Evolutionary conservation across 441 rosid genomes (phyloP), one percentile per base, ranked within the genome.

Genomic region (Gossypium trilobum): DNA sequence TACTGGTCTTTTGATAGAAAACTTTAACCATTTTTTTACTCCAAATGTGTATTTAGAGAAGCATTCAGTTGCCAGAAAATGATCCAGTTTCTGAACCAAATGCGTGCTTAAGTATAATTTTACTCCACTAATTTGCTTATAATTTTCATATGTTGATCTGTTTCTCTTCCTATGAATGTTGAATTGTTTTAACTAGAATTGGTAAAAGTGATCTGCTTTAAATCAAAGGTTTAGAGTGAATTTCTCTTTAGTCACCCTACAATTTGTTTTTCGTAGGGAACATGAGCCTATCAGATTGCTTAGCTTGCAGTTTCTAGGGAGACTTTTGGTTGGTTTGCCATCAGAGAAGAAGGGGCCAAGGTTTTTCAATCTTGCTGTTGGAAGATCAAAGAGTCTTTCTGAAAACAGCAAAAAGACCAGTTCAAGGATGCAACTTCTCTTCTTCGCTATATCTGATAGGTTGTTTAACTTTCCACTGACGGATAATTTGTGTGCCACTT

Each of bases 261-360:
- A 11, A 74, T 66, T 73, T 70, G 60, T 75, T 80, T 76, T 74
- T 39, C 48, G 42, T 84, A 95, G 99, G 93, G 96, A 95, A 75
- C 81, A 82, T 72, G 99, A 95, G 84, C 93, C 97, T 71, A 81
- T 91, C 79, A 87, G 99, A 82, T 88, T 92, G 80, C 97, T 95
- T 25, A 73, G 99, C 82, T 86, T 95, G 88, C 98, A 95, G 84
- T 91, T 95, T 79, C 80, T 95, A 17, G 99, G 98, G 82, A 89
- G 87, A 82, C 96, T 95, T 54, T 82, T 95, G 80, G 91, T 89
- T 82, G 97, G 95, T 70, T 73, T 86, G 55, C 99, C 96, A 79
- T 87, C 87, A 20, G 99, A 91, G 89, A 95, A 88, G 86, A 95
- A 89, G 78, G 93, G 92, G 31, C 79, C 90, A 51, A 87, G 90